phyloP scores from a whole-genome alignment of 345 rosid genomes.

The Brassica cretica region DNA sequence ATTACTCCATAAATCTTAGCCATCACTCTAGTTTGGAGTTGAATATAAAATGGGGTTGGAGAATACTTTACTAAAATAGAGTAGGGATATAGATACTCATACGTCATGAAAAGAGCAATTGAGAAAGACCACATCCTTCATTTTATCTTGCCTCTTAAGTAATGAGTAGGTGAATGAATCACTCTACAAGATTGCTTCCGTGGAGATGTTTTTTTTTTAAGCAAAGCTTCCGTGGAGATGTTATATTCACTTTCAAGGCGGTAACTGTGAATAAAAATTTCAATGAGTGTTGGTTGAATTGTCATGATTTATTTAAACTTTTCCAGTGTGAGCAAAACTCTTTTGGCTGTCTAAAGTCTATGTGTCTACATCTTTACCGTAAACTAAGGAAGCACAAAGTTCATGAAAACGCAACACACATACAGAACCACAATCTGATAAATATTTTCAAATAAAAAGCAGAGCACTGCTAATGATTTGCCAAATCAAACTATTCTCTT shows the following conservation, averaged over 20 bases:
- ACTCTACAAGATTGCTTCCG: background rate
- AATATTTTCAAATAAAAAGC: background rate
- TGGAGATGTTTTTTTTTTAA: too few species aligned
- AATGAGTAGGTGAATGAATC: background rate
- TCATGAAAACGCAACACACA: background rate
- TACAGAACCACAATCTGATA: background rate
- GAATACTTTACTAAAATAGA: too few species aligned
- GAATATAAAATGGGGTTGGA: too few species aligned
- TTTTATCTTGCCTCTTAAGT: background rate
- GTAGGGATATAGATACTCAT: too few species aligned
- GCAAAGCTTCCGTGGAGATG: too few species aligned
- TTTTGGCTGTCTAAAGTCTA: too few species aligned
- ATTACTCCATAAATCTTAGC: too few species aligned
- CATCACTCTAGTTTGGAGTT: too few species aligned
- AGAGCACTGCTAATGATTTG: background rate
- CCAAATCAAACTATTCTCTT: background rate
- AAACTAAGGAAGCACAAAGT: background rate
- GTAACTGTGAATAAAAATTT: background rate
- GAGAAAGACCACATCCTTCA: background rate
- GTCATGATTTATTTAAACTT: too few species aligned
- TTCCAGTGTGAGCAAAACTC: background rate
- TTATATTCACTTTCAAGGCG: background rate
- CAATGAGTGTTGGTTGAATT: background rate
- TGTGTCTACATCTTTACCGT: background rate
- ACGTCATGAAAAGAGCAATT: background rate